Percentiles rank a stretch among this genome's conserved stretches.
Conservation (phyloP, 768 basidiomycete species). For the Serendipita sp. region DNA sequence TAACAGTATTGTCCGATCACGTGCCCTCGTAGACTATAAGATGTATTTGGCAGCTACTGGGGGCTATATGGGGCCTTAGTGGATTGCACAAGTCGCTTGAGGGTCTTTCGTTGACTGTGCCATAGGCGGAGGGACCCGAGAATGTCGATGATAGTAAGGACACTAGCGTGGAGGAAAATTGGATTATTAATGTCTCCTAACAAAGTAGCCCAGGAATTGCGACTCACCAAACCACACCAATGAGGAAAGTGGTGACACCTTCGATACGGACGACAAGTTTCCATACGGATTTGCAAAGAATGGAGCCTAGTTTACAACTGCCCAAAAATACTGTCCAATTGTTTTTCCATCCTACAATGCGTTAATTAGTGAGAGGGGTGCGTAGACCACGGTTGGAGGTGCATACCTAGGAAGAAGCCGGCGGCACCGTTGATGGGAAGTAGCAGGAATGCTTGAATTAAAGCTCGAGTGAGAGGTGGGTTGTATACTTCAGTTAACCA, state of each 20-base stretch:
- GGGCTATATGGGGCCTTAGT: neutral
- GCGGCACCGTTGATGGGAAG: neutral
- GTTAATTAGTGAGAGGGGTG: neutral
- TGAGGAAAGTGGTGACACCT: neutral
- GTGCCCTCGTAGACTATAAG: too few species aligned
- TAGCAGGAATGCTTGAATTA: neutral
- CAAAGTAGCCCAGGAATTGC: neutral
- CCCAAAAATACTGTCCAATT: neutral
- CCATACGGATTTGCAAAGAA: neutral
- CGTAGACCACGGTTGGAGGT: too few species aligned
- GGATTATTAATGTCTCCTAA: neutral
- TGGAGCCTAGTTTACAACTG: neutral
- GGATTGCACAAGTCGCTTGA: neutral
- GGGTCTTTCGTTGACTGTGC: neutral
- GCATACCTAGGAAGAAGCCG: neutral
- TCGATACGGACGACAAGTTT: neutral
- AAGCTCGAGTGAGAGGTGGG: neutral
- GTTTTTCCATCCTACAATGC: neutral
- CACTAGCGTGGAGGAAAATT: neutral
- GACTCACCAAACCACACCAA: neutral
- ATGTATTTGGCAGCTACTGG: too few species aligned
- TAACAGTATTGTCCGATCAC: too few species aligned
- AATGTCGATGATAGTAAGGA: slow-evolving; percentile 1
- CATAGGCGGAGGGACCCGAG: neutral
- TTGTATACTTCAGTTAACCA: neutral